A percentile compares a stretch with the other conserved stretches of the same genome.
These are phyloP conservation scores for Hypoxylon perforatum DNA, from an alignment of 495 filamentous ascomycete genomes.

Conservation along the genomic window DNA sequence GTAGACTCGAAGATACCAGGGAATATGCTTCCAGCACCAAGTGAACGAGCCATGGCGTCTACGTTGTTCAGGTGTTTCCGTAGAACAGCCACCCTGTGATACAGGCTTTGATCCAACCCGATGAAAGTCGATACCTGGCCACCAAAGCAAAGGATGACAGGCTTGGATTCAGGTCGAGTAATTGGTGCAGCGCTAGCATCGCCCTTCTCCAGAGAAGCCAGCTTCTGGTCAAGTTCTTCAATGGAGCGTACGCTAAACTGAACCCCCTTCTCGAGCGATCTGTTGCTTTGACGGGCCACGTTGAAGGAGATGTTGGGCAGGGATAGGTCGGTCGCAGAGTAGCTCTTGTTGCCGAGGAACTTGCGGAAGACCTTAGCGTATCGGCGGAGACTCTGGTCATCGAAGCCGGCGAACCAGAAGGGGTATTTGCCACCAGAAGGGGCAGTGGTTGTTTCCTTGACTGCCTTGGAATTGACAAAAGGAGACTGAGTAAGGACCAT, in stretches of 20 bases:
- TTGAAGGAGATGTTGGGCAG: constrained; percentile 55
- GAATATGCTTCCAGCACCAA: constrained; percentile 55
- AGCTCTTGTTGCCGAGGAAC: constrained; percentile 23
- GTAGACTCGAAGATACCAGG: constrained; percentile 59
- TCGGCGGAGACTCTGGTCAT: constrained; percentile 39
- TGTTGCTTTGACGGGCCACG: constrained; percentile 50
- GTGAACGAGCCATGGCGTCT: constrained; percentile 37
- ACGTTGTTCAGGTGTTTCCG: constrained; percentile 56
- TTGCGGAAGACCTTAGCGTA: constrained; percentile 35
- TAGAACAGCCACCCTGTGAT: constrained; percentile 49
- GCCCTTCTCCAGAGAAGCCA: constrained; percentile 32
- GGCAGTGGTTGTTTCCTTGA: constrained; percentile 18
- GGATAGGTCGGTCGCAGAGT: constrained; percentile 18
- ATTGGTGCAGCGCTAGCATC: constrained; percentile 6
- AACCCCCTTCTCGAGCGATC: constrained; percentile 44
- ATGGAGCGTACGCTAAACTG: constrained; percentile 48
- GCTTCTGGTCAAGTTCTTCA: constrained; percentile 47
- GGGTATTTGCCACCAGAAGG: constrained; percentile 27
- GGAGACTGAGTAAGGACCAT: constrained; percentile 51
- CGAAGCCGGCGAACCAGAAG: constrained; percentile 48
- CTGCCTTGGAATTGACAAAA: constrained; percentile 47
- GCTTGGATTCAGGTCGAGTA: constrained; percentile 33
- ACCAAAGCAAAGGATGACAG: constrained; percentile 65
- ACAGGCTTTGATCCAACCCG: constrained; percentile 54
- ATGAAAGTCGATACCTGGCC: constrained; percentile 61